A percentile compares a stretch with the other conserved stretches of the same genome.
Evolutionary conservation across 495 filamentous ascomycete genomes (phyloP).

Genomic region (Tuber aestivum): DNA sequence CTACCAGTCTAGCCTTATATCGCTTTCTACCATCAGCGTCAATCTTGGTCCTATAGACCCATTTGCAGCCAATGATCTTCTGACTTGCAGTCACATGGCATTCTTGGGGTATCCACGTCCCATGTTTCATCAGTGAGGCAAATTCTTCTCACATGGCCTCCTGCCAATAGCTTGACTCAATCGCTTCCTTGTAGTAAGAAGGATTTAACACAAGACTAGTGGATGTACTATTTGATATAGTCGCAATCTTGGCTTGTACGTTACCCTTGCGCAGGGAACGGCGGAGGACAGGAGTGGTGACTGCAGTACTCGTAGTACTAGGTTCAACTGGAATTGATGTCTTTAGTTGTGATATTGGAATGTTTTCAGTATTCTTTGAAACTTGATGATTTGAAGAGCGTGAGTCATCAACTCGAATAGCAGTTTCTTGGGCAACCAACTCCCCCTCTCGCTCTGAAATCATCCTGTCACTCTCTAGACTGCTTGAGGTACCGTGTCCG

Average conservation of each 20-base stretch:
- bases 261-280: not conserved
- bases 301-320: rapidly evolving
- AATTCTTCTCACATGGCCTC: conserved; percentile 1
- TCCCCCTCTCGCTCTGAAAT: not conserved
- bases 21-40: conserved; percentile 12
- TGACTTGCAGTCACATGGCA: not conserved
- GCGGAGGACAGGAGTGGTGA: not conserved
- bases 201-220: not conserved
- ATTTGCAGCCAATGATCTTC: conserved; percentile 22
- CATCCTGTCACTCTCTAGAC: not conserved
- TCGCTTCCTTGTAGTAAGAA: not conserved
- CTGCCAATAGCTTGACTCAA: not conserved
- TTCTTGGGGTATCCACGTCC: not conserved
- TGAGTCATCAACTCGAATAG: not conserved
- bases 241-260: not conserved
- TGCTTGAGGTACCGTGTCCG: not conserved
- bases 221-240: not conserved
- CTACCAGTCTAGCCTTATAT: conserved; percentile 24
- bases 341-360: not conserved
- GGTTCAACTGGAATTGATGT: not conserved
- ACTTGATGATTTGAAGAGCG: not conserved
- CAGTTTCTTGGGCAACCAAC: rapidly evolving
- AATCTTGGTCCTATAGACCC: conserved; percentile 24
- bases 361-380: not conserved
- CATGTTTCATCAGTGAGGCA: conserved; percentile 3